These are phyloP conservation scores for Daedalea quercina DNA, from an alignment of 768 basidiomycete genomes.

Conservation along the genomic window DNA sequence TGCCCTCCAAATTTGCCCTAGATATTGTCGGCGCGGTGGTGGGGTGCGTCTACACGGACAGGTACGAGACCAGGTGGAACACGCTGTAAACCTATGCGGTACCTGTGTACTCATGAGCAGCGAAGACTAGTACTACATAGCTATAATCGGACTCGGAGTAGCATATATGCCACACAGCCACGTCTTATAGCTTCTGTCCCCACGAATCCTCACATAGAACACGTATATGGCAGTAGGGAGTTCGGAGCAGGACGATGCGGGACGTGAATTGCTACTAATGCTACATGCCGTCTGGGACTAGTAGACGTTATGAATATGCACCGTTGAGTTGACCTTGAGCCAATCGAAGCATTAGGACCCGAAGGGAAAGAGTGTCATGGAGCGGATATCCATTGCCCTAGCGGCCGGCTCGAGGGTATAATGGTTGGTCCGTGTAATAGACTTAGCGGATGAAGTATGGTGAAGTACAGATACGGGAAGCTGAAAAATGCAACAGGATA, in stretches of 20 bases:
- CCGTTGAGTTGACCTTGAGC: background rate
- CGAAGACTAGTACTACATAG: too few relatives aligned
- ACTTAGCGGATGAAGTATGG: conserved; percentile 12
- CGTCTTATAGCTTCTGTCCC: too few relatives aligned
- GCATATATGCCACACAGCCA: too few relatives aligned
- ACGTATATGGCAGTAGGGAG: too few relatives aligned
- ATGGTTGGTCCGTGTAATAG: conserved; percentile 16
- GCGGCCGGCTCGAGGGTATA: conserved; percentile 15
- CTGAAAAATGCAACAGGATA: conserved; percentile 4
- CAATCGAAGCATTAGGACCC: background rate
- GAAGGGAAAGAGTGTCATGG: conserved; percentile 1
- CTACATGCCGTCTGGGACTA: background rate
- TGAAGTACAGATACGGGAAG: conserved; percentile 19
- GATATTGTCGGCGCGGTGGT: too few relatives aligned
- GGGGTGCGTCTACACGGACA: too few relatives aligned
- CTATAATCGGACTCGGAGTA: too few relatives aligned
- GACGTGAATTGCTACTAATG: background rate
- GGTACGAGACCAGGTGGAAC: too few relatives aligned
- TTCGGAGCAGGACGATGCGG: background rate
- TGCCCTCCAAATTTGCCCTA: too few relatives aligned
- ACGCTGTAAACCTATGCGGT: too few relatives aligned
- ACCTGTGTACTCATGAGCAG: too few relatives aligned
- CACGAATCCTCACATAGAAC: too few relatives aligned
- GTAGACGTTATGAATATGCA: background rate
- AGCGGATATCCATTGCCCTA: conserved; percentile 13